Conservation (phyloP, 108 stramenopile genomes). For the Seminavis robusta region DNA sequence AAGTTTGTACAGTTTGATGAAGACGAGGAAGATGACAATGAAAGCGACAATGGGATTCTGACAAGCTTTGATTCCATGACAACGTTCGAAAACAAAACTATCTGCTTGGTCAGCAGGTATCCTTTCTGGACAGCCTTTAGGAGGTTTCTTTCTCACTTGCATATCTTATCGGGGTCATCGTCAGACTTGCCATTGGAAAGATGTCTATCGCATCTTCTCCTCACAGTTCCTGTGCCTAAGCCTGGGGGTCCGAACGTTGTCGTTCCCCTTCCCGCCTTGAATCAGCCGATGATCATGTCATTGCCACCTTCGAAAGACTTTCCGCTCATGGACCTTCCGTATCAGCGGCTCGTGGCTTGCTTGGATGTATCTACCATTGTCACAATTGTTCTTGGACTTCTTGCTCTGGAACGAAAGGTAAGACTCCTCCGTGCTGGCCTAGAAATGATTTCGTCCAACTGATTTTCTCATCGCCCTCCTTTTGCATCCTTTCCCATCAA, state of each 20-base stretch:
- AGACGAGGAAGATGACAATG: conserved; percentile 5
- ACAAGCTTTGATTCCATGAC: conserved; percentile 74
- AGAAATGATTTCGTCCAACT: neutral
- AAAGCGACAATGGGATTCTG: conserved; percentile 31
- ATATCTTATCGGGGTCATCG: conserved; percentile 66
- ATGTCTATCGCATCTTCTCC: conserved; percentile 76
- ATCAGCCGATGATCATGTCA: conserved; percentile 68
- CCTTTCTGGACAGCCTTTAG: conserved; percentile 89
- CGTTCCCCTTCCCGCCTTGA: conserved; percentile 70
- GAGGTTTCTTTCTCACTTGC: conserved; percentile 77
- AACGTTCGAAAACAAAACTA: conserved; percentile 86
- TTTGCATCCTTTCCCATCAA: neutral
- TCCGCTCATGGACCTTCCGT: conserved; percentile 72
- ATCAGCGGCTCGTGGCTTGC: conserved; percentile 66
- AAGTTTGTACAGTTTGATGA: conserved; percentile 5
- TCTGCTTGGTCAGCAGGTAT: conserved; percentile 75
- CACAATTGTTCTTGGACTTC: conserved; percentile 74
- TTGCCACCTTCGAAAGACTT: conserved; percentile 78
- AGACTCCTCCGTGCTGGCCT: neutral
- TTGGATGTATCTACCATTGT: conserved; percentile 84
- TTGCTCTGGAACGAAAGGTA: conserved; percentile 80
- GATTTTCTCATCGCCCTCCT: neutral
- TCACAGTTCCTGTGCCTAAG: conserved; percentile 76
- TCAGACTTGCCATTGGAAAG: conserved; percentile 77
- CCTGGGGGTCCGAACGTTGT: conserved; percentile 76